Evolutionary conservation across 768 basidiomycete species (phyloP), one percentile per base, ranked within the genome.

Genomic region (Rhodocollybia butyracea): DNA sequence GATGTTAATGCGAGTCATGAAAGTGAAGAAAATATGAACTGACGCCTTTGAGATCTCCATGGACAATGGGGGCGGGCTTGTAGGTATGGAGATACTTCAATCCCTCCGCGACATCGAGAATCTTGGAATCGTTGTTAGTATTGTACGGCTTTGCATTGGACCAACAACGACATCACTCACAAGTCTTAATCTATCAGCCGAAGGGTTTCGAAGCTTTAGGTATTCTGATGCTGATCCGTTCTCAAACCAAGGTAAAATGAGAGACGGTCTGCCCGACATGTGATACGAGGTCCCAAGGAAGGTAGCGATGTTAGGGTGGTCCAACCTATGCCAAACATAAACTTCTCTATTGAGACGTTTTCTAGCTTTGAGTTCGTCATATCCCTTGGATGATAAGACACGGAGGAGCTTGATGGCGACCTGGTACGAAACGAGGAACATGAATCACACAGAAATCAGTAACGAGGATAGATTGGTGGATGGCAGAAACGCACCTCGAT

Each of bases 341-440:
- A 80, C 66, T 60, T 80, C 79, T 15, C 73, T 62, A 63, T 78
- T 78, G 56, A 80, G 59, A 32, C 71, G 71, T 73, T 69, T 70
- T 59, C 60, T 72, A 36, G 61, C 74, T 50, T 71, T 70, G n/a
- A 68, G 64, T 13, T 67, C 71, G 42, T 73, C 67, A 13, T 64
- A 60, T 47, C 70, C 72, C 26, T 63, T 63, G 24, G 59, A 56
- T 19, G 66, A 63, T 8, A 71, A 55, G 3, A 70, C 63, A 13
- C 79, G 74, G 40, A 81, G 66, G 34, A 75, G 69, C 61, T 81
- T 81, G 56, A 81, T 68, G 0, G 79, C 79, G 10, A 80, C 78
- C 78, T 79, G 59, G 12, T 47, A 39, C 6, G 27, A 19, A 5
- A 17, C 5, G 29, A 53, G 39, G 21, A 17, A 31, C 29, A 45